These are phyloP conservation scores for Lumnitzera racemosa DNA, from an alignment of 345 rosid genomes.

Conservation along the genomic window DNA sequence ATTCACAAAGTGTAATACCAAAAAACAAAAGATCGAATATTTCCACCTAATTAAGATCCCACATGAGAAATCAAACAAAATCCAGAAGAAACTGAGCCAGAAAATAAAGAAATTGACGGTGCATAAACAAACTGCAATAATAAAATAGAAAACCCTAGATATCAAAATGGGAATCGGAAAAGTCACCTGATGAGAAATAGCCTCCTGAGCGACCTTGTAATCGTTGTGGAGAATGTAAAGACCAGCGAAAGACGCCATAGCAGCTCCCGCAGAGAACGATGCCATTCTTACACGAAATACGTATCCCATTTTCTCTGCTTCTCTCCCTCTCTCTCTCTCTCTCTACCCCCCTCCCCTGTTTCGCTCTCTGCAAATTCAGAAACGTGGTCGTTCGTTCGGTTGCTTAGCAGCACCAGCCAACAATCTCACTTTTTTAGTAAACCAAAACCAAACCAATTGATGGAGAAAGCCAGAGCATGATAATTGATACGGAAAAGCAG, in stretches of 20 bases:
- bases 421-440: no score
- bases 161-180: not conserved
- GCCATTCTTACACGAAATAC: conserved; percentile 86
- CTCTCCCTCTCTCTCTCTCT: conserved; percentile 6
- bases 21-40: no score
- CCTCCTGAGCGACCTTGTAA: conserved; percentile 72
- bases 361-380: not conserved
- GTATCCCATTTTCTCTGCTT: conserved; percentile 53
- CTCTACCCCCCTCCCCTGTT: not conserved
- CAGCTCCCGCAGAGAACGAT: conserved; percentile 88
- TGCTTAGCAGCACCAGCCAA: no score
- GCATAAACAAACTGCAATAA: not conserved
- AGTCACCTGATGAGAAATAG: conserved; percentile 70
- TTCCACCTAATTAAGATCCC: no score
- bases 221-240: conserved; percentile 71
- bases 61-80: no score
- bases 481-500: no score
- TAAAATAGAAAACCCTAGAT: conserved; percentile 2
- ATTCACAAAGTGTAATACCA: no score
- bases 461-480: no score
- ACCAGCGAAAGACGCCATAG: conserved; percentile 73
- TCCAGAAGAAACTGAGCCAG: no score
- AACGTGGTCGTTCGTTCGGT: no score
- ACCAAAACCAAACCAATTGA: no score
- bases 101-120: no score